Conservation (phyloP, 768 basidiomycete genomes). For the Agaricus subrufescens region DNA sequence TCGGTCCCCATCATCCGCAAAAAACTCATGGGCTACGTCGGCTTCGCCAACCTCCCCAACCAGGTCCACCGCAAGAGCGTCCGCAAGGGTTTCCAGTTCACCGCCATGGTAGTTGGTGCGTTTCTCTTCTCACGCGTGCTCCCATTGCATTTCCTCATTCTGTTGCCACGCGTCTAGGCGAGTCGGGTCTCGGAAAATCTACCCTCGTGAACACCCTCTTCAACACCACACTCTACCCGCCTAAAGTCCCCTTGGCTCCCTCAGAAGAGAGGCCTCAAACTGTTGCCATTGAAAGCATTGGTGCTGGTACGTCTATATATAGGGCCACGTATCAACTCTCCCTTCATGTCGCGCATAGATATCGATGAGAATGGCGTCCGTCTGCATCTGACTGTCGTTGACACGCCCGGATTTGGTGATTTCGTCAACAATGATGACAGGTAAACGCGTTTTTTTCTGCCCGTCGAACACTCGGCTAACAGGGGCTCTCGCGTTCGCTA, state of each 20-base stretch:
- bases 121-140: conserved; percentile 20
- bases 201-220: conserved; percentile 99
- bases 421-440: conserved; percentile 99
- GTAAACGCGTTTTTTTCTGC: conserved; percentile 33
- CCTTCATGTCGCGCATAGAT: conserved; percentile 49
- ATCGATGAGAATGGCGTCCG: conserved; percentile 99
- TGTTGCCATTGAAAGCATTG: conserved; percentile 97
- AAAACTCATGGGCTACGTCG: conserved; percentile 94
- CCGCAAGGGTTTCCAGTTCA: conserved; percentile 98
- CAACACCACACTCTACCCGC: conserved; percentile 92
- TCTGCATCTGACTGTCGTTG: conserved; percentile 96
- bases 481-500: conserved; percentile 26
- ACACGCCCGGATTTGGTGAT: conserved; percentile 98
- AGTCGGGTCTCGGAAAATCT: conserved; percentile 98
- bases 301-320: conserved; percentile 69
- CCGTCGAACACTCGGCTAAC: conserved; percentile 13
- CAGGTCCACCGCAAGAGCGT: conserved; percentile 99
- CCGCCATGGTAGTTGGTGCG: conserved; percentile 97
- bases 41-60: conserved; percentile 97
- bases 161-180: conserved; percentile 50
- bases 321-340: conserved; percentile 20
- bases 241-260: conserved; percentile 80
- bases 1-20: conserved; percentile 63
- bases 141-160: conserved; percentile 21
- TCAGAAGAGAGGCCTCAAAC: conserved; percentile 87